phyloP scores from a whole-genome alignment of 176 grass and related monocot genomes.

The Pontederia crassipes region DNA sequence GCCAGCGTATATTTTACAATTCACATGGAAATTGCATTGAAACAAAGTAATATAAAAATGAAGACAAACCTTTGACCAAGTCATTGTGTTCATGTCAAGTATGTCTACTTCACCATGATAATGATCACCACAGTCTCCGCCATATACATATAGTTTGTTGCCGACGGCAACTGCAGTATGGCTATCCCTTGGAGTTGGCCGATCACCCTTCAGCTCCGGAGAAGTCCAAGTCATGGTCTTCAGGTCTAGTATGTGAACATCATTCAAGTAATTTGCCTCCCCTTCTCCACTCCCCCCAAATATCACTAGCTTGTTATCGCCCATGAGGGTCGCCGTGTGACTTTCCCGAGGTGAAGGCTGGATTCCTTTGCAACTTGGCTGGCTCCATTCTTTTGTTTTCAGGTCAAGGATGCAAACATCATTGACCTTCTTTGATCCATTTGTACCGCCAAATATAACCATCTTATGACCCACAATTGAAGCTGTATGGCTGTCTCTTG shows the following conservation, averaged over 20 bases:
- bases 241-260: slow-evolving; percentile 71
- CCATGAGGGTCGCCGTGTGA: slow-evolving; percentile 53
- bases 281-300: slow-evolving; percentile 93
- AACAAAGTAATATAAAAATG: not conserved
- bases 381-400: slow-evolving; percentile 65
- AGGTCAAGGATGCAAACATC: slow-evolving; percentile 78
- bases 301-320: slow-evolving; percentile 46
- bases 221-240: slow-evolving; percentile 68
- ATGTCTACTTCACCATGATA: slow-evolving; percentile 93
- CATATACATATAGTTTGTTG: slow-evolving; percentile 57
- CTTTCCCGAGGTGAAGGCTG: slow-evolving; percentile 72
- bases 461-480: slow-evolving; percentile 65
- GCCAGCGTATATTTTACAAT: no score
- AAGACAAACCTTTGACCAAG: slow-evolving; percentile 80
- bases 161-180: slow-evolving; percentile 60
- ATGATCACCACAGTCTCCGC: slow-evolving; percentile 77
- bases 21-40: not conserved
- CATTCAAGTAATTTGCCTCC: slow-evolving; percentile 88
- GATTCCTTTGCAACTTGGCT: slow-evolving; percentile 48
- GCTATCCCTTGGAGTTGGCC: slow-evolving; percentile 75
- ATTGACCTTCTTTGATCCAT: slow-evolving; percentile 85
- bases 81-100: slow-evolving; percentile 66
- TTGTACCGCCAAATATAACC: slow-evolving; percentile 81
- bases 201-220: slow-evolving; percentile 48
- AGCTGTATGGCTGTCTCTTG: slow-evolving; percentile 70